Percentiles rank a stretch among this genome's conserved stretches.
phyloP scores from a whole-genome alignment of 2,329 filamentous ascomycete genomes.

The Penicillium verrucosum region DNA sequence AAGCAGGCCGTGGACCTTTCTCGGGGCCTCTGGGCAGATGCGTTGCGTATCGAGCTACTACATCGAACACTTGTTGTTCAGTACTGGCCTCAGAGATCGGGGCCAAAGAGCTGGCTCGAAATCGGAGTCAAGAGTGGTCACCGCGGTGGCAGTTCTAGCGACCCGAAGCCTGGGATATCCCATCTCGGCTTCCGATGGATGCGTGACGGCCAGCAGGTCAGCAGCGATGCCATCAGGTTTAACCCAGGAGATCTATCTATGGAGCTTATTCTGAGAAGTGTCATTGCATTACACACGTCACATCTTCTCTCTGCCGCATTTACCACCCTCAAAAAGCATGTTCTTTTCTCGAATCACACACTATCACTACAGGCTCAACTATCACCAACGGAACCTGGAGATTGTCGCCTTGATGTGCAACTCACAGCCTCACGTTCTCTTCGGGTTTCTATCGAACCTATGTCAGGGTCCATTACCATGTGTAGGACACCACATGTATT shows the following conservation, averaged over 20 bases:
- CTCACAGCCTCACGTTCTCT: slow-evolving; percentile 62
- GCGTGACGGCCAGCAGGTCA: slow-evolving; percentile 72
- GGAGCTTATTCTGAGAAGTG: slow-evolving; percentile 68
- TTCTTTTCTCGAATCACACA: slow-evolving; percentile 60
- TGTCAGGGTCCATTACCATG: slow-evolving; percentile 72
- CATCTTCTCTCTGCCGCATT: slow-evolving; percentile 68
- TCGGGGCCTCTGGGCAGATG: slow-evolving; percentile 71
- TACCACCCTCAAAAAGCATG: slow-evolving; percentile 56
- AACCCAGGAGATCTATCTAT: slow-evolving; percentile 67
- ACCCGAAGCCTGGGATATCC: slow-evolving; percentile 24
- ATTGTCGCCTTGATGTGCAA: slow-evolving; percentile 67
- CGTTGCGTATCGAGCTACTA: slow-evolving; percentile 71
- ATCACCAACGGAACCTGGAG: slow-evolving; percentile 60
- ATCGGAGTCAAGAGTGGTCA: slow-evolving; percentile 61
- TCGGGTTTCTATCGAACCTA: slow-evolving; percentile 67
- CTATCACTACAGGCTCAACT: slow-evolving; percentile 58
- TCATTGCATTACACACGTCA: slow-evolving; percentile 72
- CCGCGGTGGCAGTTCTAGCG: slow-evolving; percentile 6
- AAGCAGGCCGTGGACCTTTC: slow-evolving; percentile 71
- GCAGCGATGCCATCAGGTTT: slow-evolving; percentile 64
- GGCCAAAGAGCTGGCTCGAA: slow-evolving; percentile 85
- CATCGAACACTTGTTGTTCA: slow-evolving; percentile 82
- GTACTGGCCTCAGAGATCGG: slow-evolving; percentile 75
- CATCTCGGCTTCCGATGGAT: slow-evolving; percentile 67
- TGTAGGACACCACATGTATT: slow-evolving; percentile 60